phyloP scores from a whole-genome alignment of 345 rosid species.

The Arabidopsis arenosa region DNA sequence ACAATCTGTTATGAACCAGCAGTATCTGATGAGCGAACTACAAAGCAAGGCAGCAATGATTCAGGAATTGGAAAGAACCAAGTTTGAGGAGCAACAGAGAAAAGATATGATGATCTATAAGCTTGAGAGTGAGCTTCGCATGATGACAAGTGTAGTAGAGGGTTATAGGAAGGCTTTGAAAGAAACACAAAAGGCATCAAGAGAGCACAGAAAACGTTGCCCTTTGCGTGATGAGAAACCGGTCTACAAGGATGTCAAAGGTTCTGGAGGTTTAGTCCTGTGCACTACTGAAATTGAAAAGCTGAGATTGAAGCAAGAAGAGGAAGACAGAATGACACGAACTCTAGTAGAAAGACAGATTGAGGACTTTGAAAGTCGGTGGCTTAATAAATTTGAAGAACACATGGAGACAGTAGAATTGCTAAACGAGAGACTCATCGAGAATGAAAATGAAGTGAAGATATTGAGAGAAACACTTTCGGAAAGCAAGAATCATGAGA shows the following conservation, averaged over 20 bases:
- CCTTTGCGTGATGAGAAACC: constrained; percentile 59
- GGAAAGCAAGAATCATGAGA: constrained; percentile 43
- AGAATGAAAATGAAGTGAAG: constrained; percentile 53
- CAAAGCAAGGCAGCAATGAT: constrained; percentile 55
- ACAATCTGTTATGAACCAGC: constrained; percentile 56
- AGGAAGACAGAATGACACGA: constrained; percentile 60
- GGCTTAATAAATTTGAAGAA: constrained; percentile 47
- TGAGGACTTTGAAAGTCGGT: constrained; percentile 58
- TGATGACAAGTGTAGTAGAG: constrained; percentile 70
- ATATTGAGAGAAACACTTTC: constrained; percentile 48
- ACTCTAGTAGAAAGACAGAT: constrained; percentile 51
- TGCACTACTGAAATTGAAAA: constrained; percentile 69
- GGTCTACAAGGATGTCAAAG: constrained; percentile 74
- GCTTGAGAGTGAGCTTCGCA: constrained; percentile 73
- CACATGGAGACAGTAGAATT: constrained; percentile 41
- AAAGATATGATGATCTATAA: constrained; percentile 56
- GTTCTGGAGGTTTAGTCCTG: constrained; percentile 81
- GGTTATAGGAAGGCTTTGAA: constrained; percentile 84
- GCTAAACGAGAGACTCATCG: constrained; percentile 45
- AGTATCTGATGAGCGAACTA: constrained; percentile 57
- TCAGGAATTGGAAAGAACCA: constrained; percentile 66
- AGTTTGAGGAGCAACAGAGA: constrained; percentile 64
- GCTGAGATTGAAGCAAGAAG: constrained; percentile 67
- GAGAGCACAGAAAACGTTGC: constrained; percentile 66
- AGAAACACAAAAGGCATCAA: constrained; percentile 61